phyloP scores from a whole-genome alignment of 805 yeast genomes.

The Teunomyces gatunensis region DNA sequence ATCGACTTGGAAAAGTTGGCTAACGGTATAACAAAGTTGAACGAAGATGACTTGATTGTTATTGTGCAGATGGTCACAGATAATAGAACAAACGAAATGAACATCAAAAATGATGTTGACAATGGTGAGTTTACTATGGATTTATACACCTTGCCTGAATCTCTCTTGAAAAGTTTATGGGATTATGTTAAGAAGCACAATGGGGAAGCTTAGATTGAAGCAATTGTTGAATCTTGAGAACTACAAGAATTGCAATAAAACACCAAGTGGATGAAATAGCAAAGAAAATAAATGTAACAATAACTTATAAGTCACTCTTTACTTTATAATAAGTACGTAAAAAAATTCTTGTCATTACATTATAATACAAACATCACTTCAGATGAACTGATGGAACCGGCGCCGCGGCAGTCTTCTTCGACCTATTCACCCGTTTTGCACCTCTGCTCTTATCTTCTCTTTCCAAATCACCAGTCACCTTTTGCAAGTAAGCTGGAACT shows the following conservation, averaged over 20 bases:
- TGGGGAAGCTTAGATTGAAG: conserved; percentile 2
- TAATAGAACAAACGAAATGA: conserved; percentile 92
- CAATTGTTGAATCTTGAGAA: background rate
- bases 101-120: conserved; percentile 90
- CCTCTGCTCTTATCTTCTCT: conserved; percentile 46
- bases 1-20: conserved; percentile 91
- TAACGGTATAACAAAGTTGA: conserved; percentile 79
- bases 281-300: conserved; percentile 2
- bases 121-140: conserved; percentile 98
- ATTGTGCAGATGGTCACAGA: conserved; percentile 98
- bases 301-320: background rate
- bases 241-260: background rate
- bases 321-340: background rate
- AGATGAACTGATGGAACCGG: conserved; percentile 29
- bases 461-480: conserved; percentile 85
- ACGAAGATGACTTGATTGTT: conserved; percentile 88
- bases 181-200: conserved; percentile 82
- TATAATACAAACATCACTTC: conserved; percentile 2
- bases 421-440: conserved; percentile 25
- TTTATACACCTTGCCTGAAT: conserved; percentile 88
- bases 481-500: conserved; percentile 73
- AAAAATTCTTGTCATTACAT: conserved; percentile 1
- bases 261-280: background rate
- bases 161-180: conserved; percentile 87
- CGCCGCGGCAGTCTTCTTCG: conserved; percentile 39